Evolutionary conservation across 352 stramenopile species (phyloP), one percentile per base, ranked within the genome.

Genomic region (Pythium coloratum): DNA sequence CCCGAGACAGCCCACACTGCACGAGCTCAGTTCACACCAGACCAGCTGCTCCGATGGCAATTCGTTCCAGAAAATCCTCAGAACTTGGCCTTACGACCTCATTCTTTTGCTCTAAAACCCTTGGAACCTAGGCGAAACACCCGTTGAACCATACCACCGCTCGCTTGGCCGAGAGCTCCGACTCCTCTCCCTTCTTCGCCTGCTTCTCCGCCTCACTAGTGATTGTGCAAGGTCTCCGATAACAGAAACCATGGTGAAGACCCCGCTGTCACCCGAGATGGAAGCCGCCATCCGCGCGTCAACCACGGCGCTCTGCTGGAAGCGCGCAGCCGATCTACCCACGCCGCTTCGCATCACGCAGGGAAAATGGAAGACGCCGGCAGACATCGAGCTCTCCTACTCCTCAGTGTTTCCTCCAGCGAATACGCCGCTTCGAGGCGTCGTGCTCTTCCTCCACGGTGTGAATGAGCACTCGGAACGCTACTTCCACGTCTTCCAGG

Each of bases 361-460:
- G n/a, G 55, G 33, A 18, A 55, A 12, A 13, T 55, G 24, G 38
- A 16, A n/a, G 16, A 66, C 38, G 26, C 18, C 54, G 9, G 32
- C 12, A 1, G 16, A 20, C 2, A n/a, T 42, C 4, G 56, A 51
- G 36, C 57, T 77, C 10, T 72, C 30, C 33, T 71, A 76, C 47
- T 42, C 47, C 6, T 8, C 60, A 2, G 46, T 72, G 12, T 74
- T 74, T 54, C 67, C 71, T 1, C 49, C 62, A 9, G 42, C 18
- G 9, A 40, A 55, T 16, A 50, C 26, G 18, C 51, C 58, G 3
- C 49, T 76, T 51, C 69, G 69, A 14, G 72, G 69, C 30, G n/a
- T 78, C 34, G 60, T 76, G 42, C 18, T 76, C 32, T 78, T 72
- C 49, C 3, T 72, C 24, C 67, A 73, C 30, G 67, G 67, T 32